phyloP scores from a whole-genome alignment of 768 basidiomycete species.

The Macrolepiota albuminosa region DNA sequence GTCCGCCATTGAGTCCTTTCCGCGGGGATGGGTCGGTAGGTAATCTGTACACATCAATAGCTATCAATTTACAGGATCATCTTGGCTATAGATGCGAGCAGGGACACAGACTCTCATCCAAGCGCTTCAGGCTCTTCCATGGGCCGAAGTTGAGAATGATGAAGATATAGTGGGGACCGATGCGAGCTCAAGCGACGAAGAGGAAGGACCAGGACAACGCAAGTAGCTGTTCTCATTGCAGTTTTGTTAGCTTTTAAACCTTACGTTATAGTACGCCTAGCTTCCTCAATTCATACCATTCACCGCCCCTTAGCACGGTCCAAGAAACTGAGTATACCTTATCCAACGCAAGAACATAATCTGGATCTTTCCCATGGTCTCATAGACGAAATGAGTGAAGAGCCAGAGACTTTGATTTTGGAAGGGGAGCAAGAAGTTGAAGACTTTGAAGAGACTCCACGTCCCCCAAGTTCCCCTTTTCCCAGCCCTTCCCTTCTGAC shows the following conservation, averaged over 20 bases:
- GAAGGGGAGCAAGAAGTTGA: conserved; percentile 46
- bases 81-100: conserved; percentile 61
- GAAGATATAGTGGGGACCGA: conserved; percentile 50
- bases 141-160: conserved; percentile 67
- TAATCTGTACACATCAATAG: conserved; percentile 10
- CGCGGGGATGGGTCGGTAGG: conserved; percentile 70
- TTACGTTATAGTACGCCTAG: conserved; percentile 41
- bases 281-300: conserved; percentile 87
- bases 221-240: conserved; percentile 5
- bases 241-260: neutral
- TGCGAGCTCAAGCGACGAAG: conserved; percentile 56
- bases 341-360: conserved; percentile 12
- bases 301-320: conserved; percentile 76
- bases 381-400: conserved; percentile 33
- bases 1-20: conserved; percentile 49
- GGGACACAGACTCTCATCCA: conserved; percentile 89
- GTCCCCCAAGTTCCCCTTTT: conserved; percentile 21
- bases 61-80: conserved; percentile 9
- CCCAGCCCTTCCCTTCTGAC: conserved; percentile 16
- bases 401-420: conserved; percentile 29
- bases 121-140: conserved; percentile 81
- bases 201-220: conserved; percentile 43
- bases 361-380: conserved; percentile 15
- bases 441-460: conserved; percentile 57
- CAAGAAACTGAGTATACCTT: conserved; percentile 34